phyloP scores from a whole-genome alignment of 441 rosid species.

The Flueggea neowawraea region DNA sequence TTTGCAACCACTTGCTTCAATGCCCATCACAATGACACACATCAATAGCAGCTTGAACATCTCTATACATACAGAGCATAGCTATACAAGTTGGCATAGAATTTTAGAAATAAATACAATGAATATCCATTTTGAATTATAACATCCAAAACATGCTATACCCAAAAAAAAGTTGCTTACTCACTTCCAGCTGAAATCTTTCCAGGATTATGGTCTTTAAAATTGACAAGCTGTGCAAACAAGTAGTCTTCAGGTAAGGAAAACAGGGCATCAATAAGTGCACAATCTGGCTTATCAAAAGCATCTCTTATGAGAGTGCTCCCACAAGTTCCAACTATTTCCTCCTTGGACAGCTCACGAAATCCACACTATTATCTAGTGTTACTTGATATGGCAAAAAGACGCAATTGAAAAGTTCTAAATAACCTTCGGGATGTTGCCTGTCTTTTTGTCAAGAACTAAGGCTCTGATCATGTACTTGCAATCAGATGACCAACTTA shows the following conservation, averaged over 20 bases:
- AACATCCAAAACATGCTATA: too few species aligned
- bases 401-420: not conserved
- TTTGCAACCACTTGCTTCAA: slow-evolving; percentile 94
- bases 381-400: not conserved
- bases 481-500: slow-evolving; percentile 88
- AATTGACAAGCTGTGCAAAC: slow-evolving; percentile 96
- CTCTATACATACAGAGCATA: slow-evolving; percentile 85
- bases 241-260: slow-evolving; percentile 94
- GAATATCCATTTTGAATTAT: too few species aligned
- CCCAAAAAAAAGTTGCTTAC: slow-evolving; percentile 39
- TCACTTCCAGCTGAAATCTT: slow-evolving; percentile 51
- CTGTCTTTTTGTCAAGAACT: slow-evolving; percentile 97
- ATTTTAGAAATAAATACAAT: too few species aligned
- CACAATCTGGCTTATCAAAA: slow-evolving; percentile 95
- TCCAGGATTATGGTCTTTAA: slow-evolving; percentile 73
- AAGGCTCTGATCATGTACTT: slow-evolving; percentile 96
- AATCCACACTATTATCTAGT: slow-evolving; percentile 45
- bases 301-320: slow-evolving; percentile 83
- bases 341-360: slow-evolving; percentile 88
- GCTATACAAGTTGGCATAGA: slow-evolving; percentile 29
- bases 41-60: slow-evolving; percentile 96
- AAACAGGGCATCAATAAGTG: slow-evolving; percentile 91
- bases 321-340: slow-evolving; percentile 83
- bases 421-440: slow-evolving; percentile 90
- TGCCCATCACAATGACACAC: slow-evolving; percentile 99